Evolutionary conservation across 768 basidiomycete genomes (phyloP), one percentile per base, ranked within the genome.

Genomic region (Gloeostereum incarnatum): DNA sequence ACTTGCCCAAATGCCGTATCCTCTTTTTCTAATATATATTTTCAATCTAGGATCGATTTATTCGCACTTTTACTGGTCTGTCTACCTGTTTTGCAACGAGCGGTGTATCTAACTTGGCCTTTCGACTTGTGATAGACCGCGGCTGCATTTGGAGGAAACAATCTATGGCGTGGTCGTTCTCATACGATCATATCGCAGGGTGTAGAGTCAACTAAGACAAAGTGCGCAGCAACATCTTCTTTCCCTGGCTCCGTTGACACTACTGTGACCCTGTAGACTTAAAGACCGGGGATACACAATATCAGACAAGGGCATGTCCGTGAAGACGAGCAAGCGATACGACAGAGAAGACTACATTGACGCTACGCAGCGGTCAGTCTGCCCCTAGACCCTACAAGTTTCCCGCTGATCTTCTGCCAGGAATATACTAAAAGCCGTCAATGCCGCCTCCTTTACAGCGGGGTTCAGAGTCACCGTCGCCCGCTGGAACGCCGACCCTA

Each of bases 271-370:
- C n/a, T 17, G 1, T 37, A 81, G 78, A 32, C 58, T 85, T 34
- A 74, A 78, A 53, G 58, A 59, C 7, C 66, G 62, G 43, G 82
- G 82, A 6, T 58, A 76, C 35, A 57, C 73, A 21, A 55, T 85
- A 32, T 75, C 79, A 1, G 55, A 63, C n/a, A 59, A 61, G 3
- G 83, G 83, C 3, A 63, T 85, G 9, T 70, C 78, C 0, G 62
- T 86, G 30, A 82, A 81, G 57, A 85, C 81, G 1, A 53, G 65
- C 16, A 70, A 66, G 42, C 65, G 68, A 5, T 68, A 79, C 44
- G 73, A 75, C 43, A 63, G 77, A 27, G 73, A 80, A 38, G 67
- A 71, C 29, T 85, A 85, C 43, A 60, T 85, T 3, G 81, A 84
- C 49, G 79, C 81, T 5, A 84, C 81, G 11, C 83, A 84, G 50